Evolutionary conservation across 2,329 filamentous ascomycete genomes (phyloP).

Genomic region (Stagonosporopsis cucurbitacearum): DNA sequence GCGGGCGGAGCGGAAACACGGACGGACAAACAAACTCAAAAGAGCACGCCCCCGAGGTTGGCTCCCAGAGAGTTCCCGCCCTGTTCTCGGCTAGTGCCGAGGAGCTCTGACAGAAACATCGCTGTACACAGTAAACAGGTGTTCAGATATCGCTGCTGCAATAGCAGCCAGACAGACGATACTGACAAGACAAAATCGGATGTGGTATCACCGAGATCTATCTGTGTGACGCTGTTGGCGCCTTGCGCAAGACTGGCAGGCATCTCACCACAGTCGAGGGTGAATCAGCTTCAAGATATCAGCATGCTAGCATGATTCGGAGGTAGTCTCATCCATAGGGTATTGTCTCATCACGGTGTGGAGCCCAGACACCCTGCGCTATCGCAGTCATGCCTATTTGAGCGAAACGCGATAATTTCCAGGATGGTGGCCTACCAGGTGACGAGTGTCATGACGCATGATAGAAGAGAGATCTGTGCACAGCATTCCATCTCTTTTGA

Average conservation of each 20-base stretch:
- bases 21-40: slow-evolving; percentile 31
- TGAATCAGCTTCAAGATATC: slow-evolving; percentile 21
- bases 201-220: slow-evolving; percentile 1
- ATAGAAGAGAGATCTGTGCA: slow-evolving; percentile 10
- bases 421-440: slow-evolving; percentile 20
- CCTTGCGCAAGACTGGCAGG: slow-evolving; percentile 11
- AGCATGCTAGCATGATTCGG: slow-evolving; percentile 30
- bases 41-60: slow-evolving; percentile 43
- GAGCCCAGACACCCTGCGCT: slow-evolving; percentile 27
- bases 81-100: slow-evolving; percentile 37
- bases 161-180: background rate
- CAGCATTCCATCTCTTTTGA: slow-evolving; percentile 12
- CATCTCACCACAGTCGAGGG: slow-evolving; percentile 8
- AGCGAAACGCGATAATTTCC: slow-evolving; percentile 21
- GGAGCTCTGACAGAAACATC: slow-evolving; percentile 18
- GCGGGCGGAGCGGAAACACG: slow-evolving; percentile 44
- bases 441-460: slow-evolving; percentile 28
- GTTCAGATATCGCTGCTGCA: slow-evolving; percentile 3
- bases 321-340: slow-evolving; percentile 21
- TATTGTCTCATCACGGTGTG: slow-evolving; percentile 28
- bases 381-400: slow-evolving; percentile 27
- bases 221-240: background rate
- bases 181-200: background rate
- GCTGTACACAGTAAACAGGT: slow-evolving; percentile 5
- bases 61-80: slow-evolving; percentile 35